Evolutionary conservation across 2,329 filamentous ascomycete species (phyloP), one percentile per base, ranked within the genome.

Genomic region (Hawksworthiomyces lignivorus): DNA sequence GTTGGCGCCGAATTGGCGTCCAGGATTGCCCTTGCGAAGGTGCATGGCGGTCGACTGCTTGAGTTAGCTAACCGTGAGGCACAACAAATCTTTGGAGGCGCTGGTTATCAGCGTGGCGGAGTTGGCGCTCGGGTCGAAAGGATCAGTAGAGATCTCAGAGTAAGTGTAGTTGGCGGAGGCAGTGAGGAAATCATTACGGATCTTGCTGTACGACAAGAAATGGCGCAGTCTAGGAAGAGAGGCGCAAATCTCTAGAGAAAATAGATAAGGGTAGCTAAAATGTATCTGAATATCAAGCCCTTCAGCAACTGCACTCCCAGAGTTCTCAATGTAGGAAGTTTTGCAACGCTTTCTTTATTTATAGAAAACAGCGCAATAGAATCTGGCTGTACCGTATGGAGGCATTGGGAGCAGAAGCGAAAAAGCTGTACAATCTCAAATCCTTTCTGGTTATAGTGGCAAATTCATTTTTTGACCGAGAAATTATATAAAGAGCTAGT

Each of bases 101-200:
- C 67, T 2, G 72, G 71, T 1, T 75, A 74, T 45, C 67, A 71
- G 35, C 68, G 63, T 32, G 62, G 59, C 29, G 65, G 67, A 0
- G 57, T 60, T 2, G 70, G 71, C 0, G 65, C 64, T 3, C 58
- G 67, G 5, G 62, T 75, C 8, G 72, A 76, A 56, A 70, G 75
- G 52, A 69, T 75, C 30, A 70, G 67, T 48, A 61, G 72, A 0
- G 72, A 76, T 54, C 53, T 75, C 28, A 59, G 72, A 7, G 65
- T 71, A 14, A 70, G 70, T 58, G 69, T 73, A 9, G 62, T 75
- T 1, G 71, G 72, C 4, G 72, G 71, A 10, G 72, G 72, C 0
- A 74, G 71, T 44, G 72, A 76, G 46, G 72, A 75, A 54, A 73
- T 76, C 40, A 61, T 75, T 34, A 62, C 65, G 0, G 71, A 76